Base-by-base conservation (phyloP, 2,329 filamentous ascomycete genomes). In the Orbilia javanica region DNA sequence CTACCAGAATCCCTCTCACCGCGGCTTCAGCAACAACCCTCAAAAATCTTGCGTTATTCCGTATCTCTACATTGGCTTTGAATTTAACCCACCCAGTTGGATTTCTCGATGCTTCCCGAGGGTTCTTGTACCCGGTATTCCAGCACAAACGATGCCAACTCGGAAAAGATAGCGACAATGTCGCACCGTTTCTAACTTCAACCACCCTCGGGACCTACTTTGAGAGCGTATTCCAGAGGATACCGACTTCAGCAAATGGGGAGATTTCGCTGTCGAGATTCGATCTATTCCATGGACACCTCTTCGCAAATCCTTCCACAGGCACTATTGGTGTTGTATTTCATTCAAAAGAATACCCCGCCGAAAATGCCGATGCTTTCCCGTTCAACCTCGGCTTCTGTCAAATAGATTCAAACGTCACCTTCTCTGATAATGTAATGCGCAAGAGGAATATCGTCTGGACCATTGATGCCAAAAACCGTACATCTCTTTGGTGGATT, bases 231-330 rank as follows among this genome's bases (percentile, higher is more conserved):
- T 77, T 77, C 42, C 65, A 29, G 13, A 62, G 46, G 48, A 71
- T 77, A 8, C 73, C 73, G 1, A 27, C n/a, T 5, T 77, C 50
- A 60, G 57, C 66, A 20, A 77, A 71, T 2, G 31, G 25, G 20
- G 57, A 50, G 5, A 71, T 71, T 18, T 25, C 29, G 13, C 29
- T 77, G 20, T 70, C 73, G n/a, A 57, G 73, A 18, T 77, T 77
- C 60, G 73, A 77, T 20, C 66, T 77, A n/a, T 77, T 77, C 39
- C 73, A 77, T 29, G 73, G 44, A 8, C 73, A 77, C 18, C 36
- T 77, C 5, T 77, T 77, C 42, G 65, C 66, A 6, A 77, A 67
- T 15, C 48, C 57, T 1, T 25, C 31, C 1, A 60, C 50, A 11
- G 62, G 50, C 1, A 44, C 42, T 6, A 42, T 36, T 6, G 73